Conservation (phyloP, 169 alveolate genomes). For the Theileria parva region DNA sequence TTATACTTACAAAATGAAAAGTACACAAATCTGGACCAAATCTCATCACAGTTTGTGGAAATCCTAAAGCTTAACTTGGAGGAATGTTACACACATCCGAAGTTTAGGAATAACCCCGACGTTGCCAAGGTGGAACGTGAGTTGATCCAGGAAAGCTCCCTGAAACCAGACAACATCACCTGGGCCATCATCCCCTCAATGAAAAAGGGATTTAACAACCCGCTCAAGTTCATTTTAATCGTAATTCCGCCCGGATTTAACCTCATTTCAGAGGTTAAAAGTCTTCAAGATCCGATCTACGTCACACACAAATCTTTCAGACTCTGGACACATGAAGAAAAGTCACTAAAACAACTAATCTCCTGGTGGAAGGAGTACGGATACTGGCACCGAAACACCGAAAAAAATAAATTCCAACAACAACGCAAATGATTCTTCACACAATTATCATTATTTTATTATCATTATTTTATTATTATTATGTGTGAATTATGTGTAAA, state of each 20-base stretch:
- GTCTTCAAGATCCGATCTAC: conserved; percentile 79
- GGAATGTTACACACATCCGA: conserved; percentile 79
- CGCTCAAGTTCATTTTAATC: conserved; percentile 73
- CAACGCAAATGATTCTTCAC: not conserved
- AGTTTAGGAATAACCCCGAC: conserved; percentile 65
- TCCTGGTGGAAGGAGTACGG: conserved; percentile 84
- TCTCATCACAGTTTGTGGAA: conserved; percentile 76
- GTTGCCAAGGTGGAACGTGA: conserved; percentile 71
- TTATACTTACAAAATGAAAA: conserved; percentile 65
- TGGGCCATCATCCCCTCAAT: conserved; percentile 80
- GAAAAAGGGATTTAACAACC: conserved; percentile 59
- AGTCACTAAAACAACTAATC: conserved; percentile 61
- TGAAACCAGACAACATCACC: conserved; percentile 75
- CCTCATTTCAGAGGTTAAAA: conserved; percentile 36
- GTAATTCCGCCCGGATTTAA: conserved; percentile 76
- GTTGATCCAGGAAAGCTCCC: conserved; percentile 71
- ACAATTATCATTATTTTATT: not conserved
- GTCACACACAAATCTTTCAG: conserved; percentile 74
- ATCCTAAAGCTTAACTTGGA: conserved; percentile 74
- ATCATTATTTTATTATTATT: too few species aligned
- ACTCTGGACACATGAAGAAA: conserved; percentile 75
- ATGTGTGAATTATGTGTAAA: not conserved
- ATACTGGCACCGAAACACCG: conserved; percentile 78
- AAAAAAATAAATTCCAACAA: conserved; percentile 59
- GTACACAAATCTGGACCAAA: conserved; percentile 74